Conservation (phyloP, 2,329 filamentous ascomycete genomes). For the Bipolaris bicolor region DNA sequence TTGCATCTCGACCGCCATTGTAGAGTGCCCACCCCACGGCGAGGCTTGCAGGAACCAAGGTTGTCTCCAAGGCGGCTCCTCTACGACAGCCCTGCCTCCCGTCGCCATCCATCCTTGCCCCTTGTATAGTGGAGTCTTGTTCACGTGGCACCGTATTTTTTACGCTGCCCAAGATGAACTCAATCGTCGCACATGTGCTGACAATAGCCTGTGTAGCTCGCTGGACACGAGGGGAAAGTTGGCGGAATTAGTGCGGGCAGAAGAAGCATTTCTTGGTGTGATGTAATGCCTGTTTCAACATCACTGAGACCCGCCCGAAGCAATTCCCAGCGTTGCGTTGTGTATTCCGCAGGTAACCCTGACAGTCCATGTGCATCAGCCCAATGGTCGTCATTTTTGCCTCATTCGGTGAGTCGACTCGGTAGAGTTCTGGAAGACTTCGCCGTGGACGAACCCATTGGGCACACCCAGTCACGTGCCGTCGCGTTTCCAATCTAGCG, state of each 20-base stretch:
- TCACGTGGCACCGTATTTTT: neutral
- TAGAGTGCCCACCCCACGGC: neutral
- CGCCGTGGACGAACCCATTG: neutral
- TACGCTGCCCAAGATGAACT: neutral
- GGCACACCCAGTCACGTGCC: constrained; percentile 2
- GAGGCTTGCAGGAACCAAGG: neutral
- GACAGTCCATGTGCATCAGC: neutral
- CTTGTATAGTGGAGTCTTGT: neutral
- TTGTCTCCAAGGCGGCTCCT: neutral
- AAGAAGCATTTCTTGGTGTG: neutral
- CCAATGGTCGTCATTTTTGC: neutral
- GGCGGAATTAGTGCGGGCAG: neutral
- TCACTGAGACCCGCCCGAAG: neutral
- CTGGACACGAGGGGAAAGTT: neutral
- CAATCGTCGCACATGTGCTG: neutral
- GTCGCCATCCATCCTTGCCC: neutral
- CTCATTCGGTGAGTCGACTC: neutral
- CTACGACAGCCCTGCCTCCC: neutral
- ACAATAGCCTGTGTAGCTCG: neutral
- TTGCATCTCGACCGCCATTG: constrained; percentile 10
- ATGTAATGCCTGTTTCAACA: neutral
- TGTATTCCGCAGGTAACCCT: neutral
- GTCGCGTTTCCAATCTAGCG: constrained; percentile 2
- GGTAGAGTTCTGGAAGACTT: neutral
- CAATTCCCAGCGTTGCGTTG: neutral